Evolutionary conservation across 2,329 filamentous ascomycete species (phyloP), one percentile per base, ranked within the genome.

Genomic region (Clonostachys rosea): DNA sequence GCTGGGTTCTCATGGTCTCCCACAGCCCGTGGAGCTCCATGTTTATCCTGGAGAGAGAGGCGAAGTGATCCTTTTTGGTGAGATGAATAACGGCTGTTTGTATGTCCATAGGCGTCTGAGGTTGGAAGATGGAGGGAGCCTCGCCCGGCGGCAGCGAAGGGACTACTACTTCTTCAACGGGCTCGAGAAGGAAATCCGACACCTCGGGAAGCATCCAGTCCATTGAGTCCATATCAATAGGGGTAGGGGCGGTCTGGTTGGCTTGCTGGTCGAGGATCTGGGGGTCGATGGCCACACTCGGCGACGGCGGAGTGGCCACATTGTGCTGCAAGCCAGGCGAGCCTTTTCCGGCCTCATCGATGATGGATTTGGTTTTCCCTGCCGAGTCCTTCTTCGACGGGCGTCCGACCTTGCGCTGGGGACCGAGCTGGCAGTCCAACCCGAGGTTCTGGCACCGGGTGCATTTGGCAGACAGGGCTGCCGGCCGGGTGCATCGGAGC

Each of bases 401-500:
- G 14, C 63, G 53, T 6, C 63, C 63, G 35, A 66, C 56, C 34
- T 59, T 59, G 8, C 62, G 57, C 49, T 62, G 61, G 42, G 56
- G 51, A 11, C 63, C 60, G 12, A 54, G 45, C 39, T 59, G 51
- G 43, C 63, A 65, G 7, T 54, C 44, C 6, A 63, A 49, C 6
- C 51, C 50, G 16, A 64, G 61, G 44, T 59, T 55, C 37, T 52
- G 43, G 49, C 63, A 65, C 16, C 60, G 56, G 14, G 54, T 49
- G 47, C 62, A 65, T 24, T 17, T 24, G 1, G 49, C 41, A 3
- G 51, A 47, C 7, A 55, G 39, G 17, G 53, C 41, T 24, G 52
- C 43, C 20, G 56, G 54, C 16, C 60, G 61, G 8, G 54, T 53
- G 50, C 62, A 66, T 33, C 59, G 58, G 6, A 65, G 55, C 45